Evolutionary conservation across 129 eudicot genomes (phyloP).

Genomic region (Arctium lappa): DNA sequence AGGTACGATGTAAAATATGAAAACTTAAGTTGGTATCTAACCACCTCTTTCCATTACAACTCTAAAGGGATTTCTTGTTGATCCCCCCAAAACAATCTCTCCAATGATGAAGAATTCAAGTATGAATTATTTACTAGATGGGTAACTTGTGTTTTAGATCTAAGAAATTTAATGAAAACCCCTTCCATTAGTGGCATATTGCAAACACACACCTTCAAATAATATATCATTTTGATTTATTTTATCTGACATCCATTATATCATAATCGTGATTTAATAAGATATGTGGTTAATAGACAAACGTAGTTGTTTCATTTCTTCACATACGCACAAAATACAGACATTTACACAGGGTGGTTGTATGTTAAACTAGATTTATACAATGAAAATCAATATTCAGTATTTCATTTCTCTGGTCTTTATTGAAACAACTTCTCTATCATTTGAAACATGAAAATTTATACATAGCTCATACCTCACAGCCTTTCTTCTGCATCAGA

Average conservation of each 20-base stretch:
- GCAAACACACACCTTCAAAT: not conserved
- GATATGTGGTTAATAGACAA: not conserved
- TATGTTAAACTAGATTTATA: not conserved
- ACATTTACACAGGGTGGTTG: not conserved
- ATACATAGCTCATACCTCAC: not conserved
- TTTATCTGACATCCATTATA: not conserved
- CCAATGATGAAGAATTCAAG: constrained; percentile 5
- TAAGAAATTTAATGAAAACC: not conserved
- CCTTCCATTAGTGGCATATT: not conserved
- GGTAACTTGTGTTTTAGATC: not conserved
- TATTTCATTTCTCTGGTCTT: not conserved
- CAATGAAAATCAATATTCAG: not conserved
- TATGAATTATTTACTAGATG: not conserved
- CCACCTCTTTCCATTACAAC: not conserved
- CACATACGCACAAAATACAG: not conserved
- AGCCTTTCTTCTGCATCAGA: not conserved
- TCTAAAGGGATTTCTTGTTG: constrained; percentile 12
- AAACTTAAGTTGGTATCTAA: not conserved
- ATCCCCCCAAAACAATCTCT: not conserved
- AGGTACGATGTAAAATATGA: not conserved
- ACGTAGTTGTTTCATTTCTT: not conserved
- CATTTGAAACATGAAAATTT: not conserved
- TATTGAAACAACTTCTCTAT: not conserved
- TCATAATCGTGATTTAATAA: not conserved
- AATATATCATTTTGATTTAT: not conserved